Base-by-base conservation (phyloP, 2,329 filamentous ascomycete species). In the Drechmeria coniospora region DNA sequence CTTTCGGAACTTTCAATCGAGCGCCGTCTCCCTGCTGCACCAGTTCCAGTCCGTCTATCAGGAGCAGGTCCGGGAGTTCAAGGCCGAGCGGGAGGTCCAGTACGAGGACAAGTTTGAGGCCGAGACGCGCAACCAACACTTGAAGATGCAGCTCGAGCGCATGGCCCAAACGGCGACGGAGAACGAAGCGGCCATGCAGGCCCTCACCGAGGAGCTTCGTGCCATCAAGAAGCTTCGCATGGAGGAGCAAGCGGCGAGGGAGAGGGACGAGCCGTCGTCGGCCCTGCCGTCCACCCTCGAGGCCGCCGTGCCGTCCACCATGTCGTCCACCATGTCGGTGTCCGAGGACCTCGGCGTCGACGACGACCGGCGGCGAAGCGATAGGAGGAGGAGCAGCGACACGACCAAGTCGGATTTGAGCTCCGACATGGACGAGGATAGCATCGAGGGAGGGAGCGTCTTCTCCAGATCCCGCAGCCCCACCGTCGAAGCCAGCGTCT, bases 391-490 rank as follows among this genome's bases (percentile, higher is more conserved):
- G 37, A 54, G 60, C 35, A 49, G 44, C 31, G 54, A 57, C 35
- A 63, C 59, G 2, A 47, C 54, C 23, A 61, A 58, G 33, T 50
- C 54, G 15, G 43, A 61, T 26, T 32, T 40, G 8, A 42, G 57
- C 36, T 57, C 57, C 31, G 64, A 66, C 30, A 68, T 62, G n/a
- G 70, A 61, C 17, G 67, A 68, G 25, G 57, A 59, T 24, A 59
- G 54, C 30, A 44, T 53, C 13, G 65, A 65, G 33, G 56, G 49
- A 13, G 63, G 60, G 19, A 74, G 68, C 41, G 57, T 77, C 21
- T 77, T 77, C 40, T 74, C 69, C 10, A 55, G 69, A 22, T 65
- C 65, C 21, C 57, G 68, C 15, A 74, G 68, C 39, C 71, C 71
- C 2, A 66, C 68, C 1, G 48, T 59, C 15, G 53, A 58, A 23